Evolutionary conservation across 1,284 basidiomycete species (phyloP), one percentile per base, ranked within the genome.

Genomic region (Ustilago bromivora): DNA sequence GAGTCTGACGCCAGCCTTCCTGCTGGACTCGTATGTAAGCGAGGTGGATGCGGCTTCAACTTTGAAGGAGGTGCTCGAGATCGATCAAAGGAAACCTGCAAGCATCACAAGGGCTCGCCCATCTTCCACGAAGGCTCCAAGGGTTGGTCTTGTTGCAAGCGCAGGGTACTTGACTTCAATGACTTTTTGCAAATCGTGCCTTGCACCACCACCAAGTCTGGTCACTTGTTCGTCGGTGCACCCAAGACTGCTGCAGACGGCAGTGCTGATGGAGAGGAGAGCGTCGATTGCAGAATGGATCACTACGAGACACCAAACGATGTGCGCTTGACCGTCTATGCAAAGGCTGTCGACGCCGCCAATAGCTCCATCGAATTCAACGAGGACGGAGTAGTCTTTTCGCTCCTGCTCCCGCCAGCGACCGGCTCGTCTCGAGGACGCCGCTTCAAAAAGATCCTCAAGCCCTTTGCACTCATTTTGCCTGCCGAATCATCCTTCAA

Each of bases 61-160:
- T 79, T 62, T 36, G 55, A 66, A 3, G 78, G 74, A n/a, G 69
- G 66, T 7, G 47, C 57, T 10, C 58, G 80, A 12, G 73, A 81
- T 17, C 65, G 72, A 28, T 40, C 57, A 4, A 43, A 32, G 2
- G 84, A 86, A 59, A 34, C 47, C 47, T 86, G 84, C 72, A 71
- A 57, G 11, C 81, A 80, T 59, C 84, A 86, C 74, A 73, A 65
- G 43, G 83, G 84, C 43, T 64, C 69, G 9, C 76, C 84, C 34
- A 83, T 86, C 75, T 86, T 86, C 67, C 84, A 86, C 71, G 84
- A 86, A 57, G 84, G 84, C n/a, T 80, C 76, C 34, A 86, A 85
- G 57, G 84, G 84, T 55, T 85, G 82, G 71, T 71, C 82, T 3
- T 86, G 84, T 66, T 86, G 84, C 74, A 83, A 83, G 60, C 76